A percentile compares a stretch with the other conserved stretches of the same genome.
These are phyloP conservation scores for Pseudocercospora crystallina DNA, from an alignment of 2,329 filamentous ascomycete species.

Conservation along the genomic window DNA sequence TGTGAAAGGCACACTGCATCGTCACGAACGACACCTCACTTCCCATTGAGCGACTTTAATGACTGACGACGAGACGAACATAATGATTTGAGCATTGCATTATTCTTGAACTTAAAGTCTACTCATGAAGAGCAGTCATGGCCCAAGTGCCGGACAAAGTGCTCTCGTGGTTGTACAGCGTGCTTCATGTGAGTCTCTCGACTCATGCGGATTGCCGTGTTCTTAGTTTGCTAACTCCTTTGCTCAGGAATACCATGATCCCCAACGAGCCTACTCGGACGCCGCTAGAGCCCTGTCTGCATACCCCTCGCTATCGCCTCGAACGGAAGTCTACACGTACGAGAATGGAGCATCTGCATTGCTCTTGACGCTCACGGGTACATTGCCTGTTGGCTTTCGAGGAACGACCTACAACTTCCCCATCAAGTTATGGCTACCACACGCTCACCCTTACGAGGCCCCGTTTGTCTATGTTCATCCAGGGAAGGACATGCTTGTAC, in stretches of 20 bases:
- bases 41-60: neutral
- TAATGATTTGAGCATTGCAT: neutral
- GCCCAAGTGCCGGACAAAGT: constrained; percentile 80
- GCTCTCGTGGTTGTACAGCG: constrained; percentile 92
- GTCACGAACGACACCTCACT: too few relatives aligned
- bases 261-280: constrained; percentile 90
- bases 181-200: constrained; percentile 59
- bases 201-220: neutral
- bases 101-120: neutral
- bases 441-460: constrained; percentile 80
- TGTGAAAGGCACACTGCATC: too few relatives aligned
- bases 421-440: constrained; percentile 87
- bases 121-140: neutral
- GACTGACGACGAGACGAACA: constrained; percentile 9
- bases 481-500: constrained; percentile 81
- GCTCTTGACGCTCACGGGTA: constrained; percentile 81
- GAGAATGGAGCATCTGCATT: constrained; percentile 84
- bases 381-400: constrained; percentile 86
- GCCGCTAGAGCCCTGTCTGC: constrained; percentile 78
- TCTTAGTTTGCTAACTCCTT: neutral
- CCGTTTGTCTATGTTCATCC: constrained; percentile 88
- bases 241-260: constrained; percentile 82
- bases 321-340: constrained; percentile 95
- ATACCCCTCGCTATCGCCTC: constrained; percentile 75
- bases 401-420: constrained; percentile 89